Base-by-base conservation (phyloP, 768 basidiomycete species). In the Symmetrospora coprosmae region DNA sequence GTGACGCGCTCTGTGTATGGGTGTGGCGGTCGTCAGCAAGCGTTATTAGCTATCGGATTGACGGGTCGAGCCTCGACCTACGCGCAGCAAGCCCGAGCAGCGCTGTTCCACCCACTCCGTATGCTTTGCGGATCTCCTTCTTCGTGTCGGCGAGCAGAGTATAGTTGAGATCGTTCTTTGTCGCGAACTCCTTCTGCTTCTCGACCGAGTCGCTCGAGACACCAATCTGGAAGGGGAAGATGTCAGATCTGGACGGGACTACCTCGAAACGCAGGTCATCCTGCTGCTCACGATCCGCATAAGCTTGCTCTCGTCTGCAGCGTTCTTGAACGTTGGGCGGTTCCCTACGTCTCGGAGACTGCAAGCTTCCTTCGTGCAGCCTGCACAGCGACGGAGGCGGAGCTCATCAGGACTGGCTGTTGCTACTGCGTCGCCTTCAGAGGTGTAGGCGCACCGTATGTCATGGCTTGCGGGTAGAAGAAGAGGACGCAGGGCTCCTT, bases 311-410 rank as follows among this genome's bases (percentile, higher is more conserved):
- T 46, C 21, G 21, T 58, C 55, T 3, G 38, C n/a, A n/a, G n/a
- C 40, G 9, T 46, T 43, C 37, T 21, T 31, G 55, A 58, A 58
- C 2, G 55, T 47, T 27, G 55, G 55, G 2, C 43, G 30, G 31
- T 38, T 46, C 30, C 30, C 37, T 2, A 58, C 28, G 30, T 58
- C 55, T n/a, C 55, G 38, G 3, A 58, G 14, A 19, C 39, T 31
- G 41, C 55, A 58, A 34, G 55, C 55, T 58, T 58, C 40, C 37
- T 58, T 58, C 28, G 55, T 58, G 55, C 43, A 46, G 11, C 55
- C 55, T 58, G 55, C 31, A 43, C 13, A 52, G 50, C 9, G 19
- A 14, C 19, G 19, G 19, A 39, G 38, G 13, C 13, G 14, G 38
- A 39, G 38, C 38, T n/a, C n/a, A n/a, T n/a, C 13, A 39, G 17